A percentile compares a stretch with the other conserved stretches of the same genome.
Conservation (phyloP, 257 asterid species). For the Leptodermis oblonga region DNA sequence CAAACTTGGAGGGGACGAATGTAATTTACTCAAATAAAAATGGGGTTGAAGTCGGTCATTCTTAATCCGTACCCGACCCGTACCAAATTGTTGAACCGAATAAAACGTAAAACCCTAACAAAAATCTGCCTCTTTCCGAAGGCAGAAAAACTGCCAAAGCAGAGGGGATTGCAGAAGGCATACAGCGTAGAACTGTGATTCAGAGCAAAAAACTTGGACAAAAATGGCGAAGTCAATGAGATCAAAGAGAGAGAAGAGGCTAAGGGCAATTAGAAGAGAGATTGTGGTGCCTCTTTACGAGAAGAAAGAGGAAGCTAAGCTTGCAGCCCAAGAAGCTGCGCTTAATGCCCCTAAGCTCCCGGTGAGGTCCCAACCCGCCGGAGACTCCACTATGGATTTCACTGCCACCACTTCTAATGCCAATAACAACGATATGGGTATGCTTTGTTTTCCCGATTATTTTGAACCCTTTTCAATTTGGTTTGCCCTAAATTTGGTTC, state of each 20-base stretch:
- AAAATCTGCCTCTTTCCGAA: not conserved
- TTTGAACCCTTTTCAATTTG: not conserved
- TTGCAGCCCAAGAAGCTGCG: conserved; percentile 78
- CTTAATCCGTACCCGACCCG: too few relatives aligned
- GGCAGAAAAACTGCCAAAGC: not conserved
- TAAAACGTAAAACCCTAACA: not conserved
- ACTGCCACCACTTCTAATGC: conserved; percentile 16
- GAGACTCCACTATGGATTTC: conserved; percentile 14
- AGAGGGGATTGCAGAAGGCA: not conserved
- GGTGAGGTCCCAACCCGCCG: conserved; percentile 32
- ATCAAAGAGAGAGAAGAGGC: conserved; percentile 85
- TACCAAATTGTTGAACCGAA: too few relatives aligned
- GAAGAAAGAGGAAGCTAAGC: conserved; percentile 81
- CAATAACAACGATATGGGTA: conserved; percentile 36
- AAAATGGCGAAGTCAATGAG: conserved; percentile 81
- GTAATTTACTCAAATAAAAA: too few relatives aligned
- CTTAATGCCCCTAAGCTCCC: conserved; percentile 88
- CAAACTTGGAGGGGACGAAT: too few relatives aligned
- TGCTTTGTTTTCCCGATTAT: not conserved
- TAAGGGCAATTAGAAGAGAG: conserved; percentile 82
- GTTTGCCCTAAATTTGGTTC: too few relatives aligned
- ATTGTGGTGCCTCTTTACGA: conserved; percentile 66
- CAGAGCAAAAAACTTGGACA: not conserved
- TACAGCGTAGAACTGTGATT: not conserved
- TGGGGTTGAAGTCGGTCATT: too few relatives aligned